Base-by-base conservation (phyloP, 1,139 yeast species). In the Lodderomyces elongisporus region DNA sequence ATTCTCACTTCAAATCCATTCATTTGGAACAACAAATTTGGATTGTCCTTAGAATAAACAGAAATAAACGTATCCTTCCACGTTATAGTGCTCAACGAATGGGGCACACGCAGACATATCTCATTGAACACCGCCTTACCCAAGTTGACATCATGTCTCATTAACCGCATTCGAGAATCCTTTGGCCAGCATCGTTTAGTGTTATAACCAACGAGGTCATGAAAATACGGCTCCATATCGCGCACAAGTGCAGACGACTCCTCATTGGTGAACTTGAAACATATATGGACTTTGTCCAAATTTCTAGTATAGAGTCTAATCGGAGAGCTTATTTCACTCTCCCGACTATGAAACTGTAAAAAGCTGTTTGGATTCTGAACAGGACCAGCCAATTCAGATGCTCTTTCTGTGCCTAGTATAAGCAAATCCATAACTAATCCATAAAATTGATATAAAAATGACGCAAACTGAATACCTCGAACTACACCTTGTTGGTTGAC, bases 91-190 rank as follows among this genome's bases (percentile, higher is more conserved):
- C 89, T 77, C 10, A 91, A 55, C 0, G 95, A 79, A 4, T 71
- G 54, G 0, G 98, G 97, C 20, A 93, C 58, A 26, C 97, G 71
- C 17, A 82, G 79, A 27, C 79, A 70, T 27, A 93, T 62, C 54
- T 91, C 96, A 96, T 96, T 88, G 54, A 84, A 87, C 0, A 79
- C 83, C 1, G 98, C 96, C 38, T 93, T 69, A 1, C 97, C 98
- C 3, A 91, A 66, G 45, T 88, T 85, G 3, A 91, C 97, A 60
- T 93, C 98, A 42, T 80, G 83, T 31, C 96, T 70, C 78, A 89
- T 81, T 33, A 91, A 61, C 45, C 89, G 75, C 98, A 93, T 91
- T 41, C 97, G 71, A 13, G 80, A 65, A 53, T 91, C 98, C 32
- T 85, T 66, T 3, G 98, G 96, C 99, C 99, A 93, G 52, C 97